Evolutionary conservation across 208 protist genomes (phyloP).

Genomic region (Crithidia brevicula): DNA sequence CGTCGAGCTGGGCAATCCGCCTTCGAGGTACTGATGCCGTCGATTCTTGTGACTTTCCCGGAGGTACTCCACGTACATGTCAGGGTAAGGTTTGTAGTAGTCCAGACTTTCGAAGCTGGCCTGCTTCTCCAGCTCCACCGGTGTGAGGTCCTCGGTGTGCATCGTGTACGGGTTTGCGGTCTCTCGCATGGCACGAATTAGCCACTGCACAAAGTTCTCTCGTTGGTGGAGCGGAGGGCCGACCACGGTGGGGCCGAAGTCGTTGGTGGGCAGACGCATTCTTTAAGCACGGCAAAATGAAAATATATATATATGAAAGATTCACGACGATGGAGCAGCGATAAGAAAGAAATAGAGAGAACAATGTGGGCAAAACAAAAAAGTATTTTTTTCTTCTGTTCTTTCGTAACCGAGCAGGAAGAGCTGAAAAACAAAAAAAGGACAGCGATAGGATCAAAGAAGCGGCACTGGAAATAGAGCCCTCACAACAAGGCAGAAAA

Average conservation of each 20-base stretch:
- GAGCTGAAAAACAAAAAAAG: too few relatives aligned
- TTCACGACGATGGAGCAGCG: not conserved
- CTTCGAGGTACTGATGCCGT: slow-evolving; percentile 20
- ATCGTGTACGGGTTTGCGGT: slow-evolving; percentile 73
- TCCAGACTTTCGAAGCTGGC: slow-evolving; percentile 84
- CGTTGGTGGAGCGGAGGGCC: slow-evolving; percentile 6
- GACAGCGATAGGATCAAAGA: too few relatives aligned
- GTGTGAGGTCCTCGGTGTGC: slow-evolving; percentile 48
- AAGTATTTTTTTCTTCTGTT: too few relatives aligned
- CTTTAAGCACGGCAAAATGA: not conserved
- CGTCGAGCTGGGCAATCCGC: slow-evolving; percentile 12
- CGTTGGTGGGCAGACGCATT: slow-evolving; percentile 13
- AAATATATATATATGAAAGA: not conserved
- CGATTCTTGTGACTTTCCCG: slow-evolving; percentile 36
- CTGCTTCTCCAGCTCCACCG: slow-evolving; percentile 56
- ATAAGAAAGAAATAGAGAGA: not conserved
- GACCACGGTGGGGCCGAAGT: slow-evolving; percentile 11
- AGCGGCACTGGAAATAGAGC: too few relatives aligned
- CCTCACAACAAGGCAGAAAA: too few relatives aligned
- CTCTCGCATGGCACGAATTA: slow-evolving; percentile 41
- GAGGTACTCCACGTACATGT: slow-evolving; percentile 83
- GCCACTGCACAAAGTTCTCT: slow-evolving; percentile 22
- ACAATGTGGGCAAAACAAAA: too few relatives aligned
- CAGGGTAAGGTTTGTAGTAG: slow-evolving; percentile 84
- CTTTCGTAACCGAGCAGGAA: too few relatives aligned